A percentile compares a stretch with the other conserved stretches of the same genome.
Conservation (phyloP, 495 filamentous ascomycete species). For the Xylaria cubensis region DNA sequence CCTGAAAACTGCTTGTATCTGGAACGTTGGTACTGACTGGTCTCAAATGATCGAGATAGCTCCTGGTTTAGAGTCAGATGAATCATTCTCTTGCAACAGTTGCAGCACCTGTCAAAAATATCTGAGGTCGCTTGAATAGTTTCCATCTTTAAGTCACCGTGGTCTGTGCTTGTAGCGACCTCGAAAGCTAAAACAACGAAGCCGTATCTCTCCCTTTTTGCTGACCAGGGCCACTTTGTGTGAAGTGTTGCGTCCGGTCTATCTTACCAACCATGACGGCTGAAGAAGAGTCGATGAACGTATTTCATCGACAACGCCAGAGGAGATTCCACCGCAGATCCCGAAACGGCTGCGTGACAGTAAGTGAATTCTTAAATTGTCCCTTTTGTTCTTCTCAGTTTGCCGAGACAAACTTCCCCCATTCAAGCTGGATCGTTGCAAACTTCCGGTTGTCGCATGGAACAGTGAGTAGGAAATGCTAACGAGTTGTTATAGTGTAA, state of each 20-base stretch:
- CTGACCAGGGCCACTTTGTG: neutral
- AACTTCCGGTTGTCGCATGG: neutral
- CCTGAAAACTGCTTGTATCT: slow-evolving; percentile 11
- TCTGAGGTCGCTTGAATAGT: neutral
- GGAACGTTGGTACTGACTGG: slow-evolving; percentile 2
- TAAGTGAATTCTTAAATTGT: slow-evolving; percentile 15
- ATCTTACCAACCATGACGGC: slow-evolving; percentile 29
- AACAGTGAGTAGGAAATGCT: slow-evolving; percentile 14
- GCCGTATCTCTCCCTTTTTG: neutral
- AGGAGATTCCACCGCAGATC: slow-evolving; percentile 43
- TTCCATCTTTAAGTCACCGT: neutral
- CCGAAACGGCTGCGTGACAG: slow-evolving; percentile 39
- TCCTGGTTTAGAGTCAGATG: slow-evolving; percentile 17
- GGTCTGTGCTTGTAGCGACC: neutral
- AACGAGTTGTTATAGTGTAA: slow-evolving; percentile 34
- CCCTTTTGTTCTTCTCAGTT: neutral
- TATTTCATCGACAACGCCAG: slow-evolving; percentile 37
- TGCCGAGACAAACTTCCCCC: neutral
- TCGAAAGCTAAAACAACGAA: slow-evolving; percentile 15
- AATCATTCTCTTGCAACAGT: slow-evolving; percentile 14
- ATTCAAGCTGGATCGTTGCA: neutral
- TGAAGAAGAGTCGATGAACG: slow-evolving; percentile 27
- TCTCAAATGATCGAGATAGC: slow-evolving; percentile 13
- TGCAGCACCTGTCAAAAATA: neutral
- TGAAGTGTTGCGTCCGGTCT: neutral